Conservation (phyloP, 2,329 filamentous ascomycete species). For the Coniosporium tulheliwenetii region DNA sequence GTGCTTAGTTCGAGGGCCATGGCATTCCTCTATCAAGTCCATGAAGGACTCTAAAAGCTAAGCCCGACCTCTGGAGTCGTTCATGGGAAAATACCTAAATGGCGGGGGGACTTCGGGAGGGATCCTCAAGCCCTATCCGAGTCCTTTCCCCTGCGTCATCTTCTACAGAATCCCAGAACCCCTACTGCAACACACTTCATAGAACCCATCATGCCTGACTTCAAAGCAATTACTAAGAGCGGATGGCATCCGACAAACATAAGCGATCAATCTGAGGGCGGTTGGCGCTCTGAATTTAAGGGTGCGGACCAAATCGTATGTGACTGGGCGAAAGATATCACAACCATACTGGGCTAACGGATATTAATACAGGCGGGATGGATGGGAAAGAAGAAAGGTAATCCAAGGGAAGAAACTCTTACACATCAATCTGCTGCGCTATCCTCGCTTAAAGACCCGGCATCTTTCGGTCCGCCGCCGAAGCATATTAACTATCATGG, state of each 20-base stretch:
- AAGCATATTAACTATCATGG: conserved; percentile 42
- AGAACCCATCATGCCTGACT: conserved; percentile 12
- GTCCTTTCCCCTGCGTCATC: too few species aligned
- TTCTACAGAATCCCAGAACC: too few species aligned
- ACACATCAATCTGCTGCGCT: conserved; percentile 50
- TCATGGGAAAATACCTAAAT: too few species aligned
- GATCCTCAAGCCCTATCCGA: too few species aligned
- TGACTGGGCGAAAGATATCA: not conserved
- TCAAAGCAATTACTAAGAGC: conserved; percentile 27
- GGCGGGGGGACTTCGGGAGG: too few species aligned
- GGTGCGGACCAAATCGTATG: conserved; percentile 40
- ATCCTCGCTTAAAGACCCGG: conserved; percentile 56
- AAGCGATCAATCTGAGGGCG: conserved; percentile 9
- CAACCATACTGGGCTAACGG: too few species aligned
- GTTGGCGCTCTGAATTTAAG: conserved; percentile 31
- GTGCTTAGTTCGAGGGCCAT: too few species aligned
- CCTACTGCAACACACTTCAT: too few species aligned
- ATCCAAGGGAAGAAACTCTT: conserved; percentile 23
- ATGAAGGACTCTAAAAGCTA: too few species aligned
- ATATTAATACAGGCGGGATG: conserved; percentile 33
- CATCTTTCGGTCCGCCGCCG: conserved; percentile 67
- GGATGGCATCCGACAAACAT: conserved; percentile 31
- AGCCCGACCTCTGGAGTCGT: too few species aligned
- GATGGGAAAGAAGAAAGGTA: conserved; percentile 32
- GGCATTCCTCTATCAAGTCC: too few species aligned